These are phyloP conservation scores for Geosmithia flava DNA, from an alignment of 2,329 filamentous ascomycete species.

Conservation along the genomic window DNA sequence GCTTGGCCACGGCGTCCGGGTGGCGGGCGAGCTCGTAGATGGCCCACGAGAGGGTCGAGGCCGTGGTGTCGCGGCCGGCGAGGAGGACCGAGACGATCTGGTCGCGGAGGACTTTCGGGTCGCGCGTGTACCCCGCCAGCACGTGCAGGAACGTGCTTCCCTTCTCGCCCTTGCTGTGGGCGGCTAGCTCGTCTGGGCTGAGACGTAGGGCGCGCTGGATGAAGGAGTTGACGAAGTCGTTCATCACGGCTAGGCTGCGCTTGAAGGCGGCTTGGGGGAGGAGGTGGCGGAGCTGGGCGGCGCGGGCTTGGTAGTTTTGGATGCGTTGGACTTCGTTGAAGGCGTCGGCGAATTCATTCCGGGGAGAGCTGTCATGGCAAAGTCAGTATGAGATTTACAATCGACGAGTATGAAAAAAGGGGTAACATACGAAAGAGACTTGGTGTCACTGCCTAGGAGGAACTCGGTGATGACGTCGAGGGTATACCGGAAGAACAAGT, in stretches of 20 bases:
- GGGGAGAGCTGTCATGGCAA: constrained; percentile 31
- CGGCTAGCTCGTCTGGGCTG: constrained; percentile 55
- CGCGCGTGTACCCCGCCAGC: constrained; percentile 67
- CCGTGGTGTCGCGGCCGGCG: constrained; percentile 80
- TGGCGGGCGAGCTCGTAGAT: constrained; percentile 71
- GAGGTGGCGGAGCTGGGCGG: constrained; percentile 48
- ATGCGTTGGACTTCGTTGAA: constrained; percentile 70
- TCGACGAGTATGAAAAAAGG: no score
- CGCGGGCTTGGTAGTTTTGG: constrained; percentile 54
- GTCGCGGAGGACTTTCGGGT: constrained; percentile 62
- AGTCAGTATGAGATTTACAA: neutral
- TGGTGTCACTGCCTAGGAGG: constrained; percentile 65
- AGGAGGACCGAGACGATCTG: constrained; percentile 75
- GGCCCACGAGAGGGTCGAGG: constrained; percentile 66
- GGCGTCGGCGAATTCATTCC: constrained; percentile 62
- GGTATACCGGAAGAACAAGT: constrained; percentile 75
- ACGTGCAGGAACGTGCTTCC: constrained; percentile 81
- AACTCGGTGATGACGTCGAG: constrained; percentile 83
- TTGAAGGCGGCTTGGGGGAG: constrained; percentile 56
- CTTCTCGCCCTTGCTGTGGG: constrained; percentile 52
- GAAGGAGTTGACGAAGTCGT: constrained; percentile 65
- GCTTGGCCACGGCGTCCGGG: constrained; percentile 51
- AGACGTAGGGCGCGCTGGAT: constrained; percentile 64
- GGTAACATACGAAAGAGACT: constrained; percentile 36
- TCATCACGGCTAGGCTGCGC: constrained; percentile 52